phyloP scores from a whole-genome alignment of 1,284 basidiomycete genomes.

The Ganoderma lucidum region DNA sequence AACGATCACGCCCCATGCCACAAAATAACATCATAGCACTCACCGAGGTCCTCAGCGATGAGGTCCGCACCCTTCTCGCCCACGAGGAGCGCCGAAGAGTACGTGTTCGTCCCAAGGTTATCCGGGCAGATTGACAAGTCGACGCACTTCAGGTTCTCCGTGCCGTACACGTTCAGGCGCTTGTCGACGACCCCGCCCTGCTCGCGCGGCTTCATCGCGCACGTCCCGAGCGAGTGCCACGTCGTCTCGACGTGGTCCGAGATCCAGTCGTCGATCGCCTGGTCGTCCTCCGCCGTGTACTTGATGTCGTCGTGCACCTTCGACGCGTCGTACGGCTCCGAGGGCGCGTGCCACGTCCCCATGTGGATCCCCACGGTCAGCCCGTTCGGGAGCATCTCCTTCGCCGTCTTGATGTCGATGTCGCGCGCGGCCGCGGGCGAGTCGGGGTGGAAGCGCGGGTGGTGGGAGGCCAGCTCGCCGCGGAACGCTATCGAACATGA shows the following conservation, averaged over 20 bases:
- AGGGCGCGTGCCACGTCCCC: conserved; percentile 71
- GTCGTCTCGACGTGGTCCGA: conserved; percentile 77
- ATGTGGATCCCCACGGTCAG: conserved; percentile 78
- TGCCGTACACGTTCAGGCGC: conserved; percentile 77
- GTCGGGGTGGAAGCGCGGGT: conserved; percentile 76
- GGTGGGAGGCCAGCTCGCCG: conserved; percentile 74
- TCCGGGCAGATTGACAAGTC: conserved; percentile 78
- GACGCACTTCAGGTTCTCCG: conserved; percentile 72
- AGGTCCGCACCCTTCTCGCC: conserved; percentile 75
- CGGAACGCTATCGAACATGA: conserved; percentile 57
- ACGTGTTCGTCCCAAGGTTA: conserved; percentile 77
- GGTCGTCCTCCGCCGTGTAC: conserved; percentile 70
- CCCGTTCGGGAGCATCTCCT: conserved; percentile 64
- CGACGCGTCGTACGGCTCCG: conserved; percentile 59
- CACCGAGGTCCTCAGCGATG: conserved; percentile 71
- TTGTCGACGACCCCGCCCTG: conserved; percentile 82
- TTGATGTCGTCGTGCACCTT: conserved; percentile 72
- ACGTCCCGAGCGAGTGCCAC: conserved; percentile 72
- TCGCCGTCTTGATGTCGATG: conserved; percentile 75
- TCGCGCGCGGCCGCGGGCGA: conserved; percentile 66
- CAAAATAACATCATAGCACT: conserved; percentile 18
- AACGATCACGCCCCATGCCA: not conserved
- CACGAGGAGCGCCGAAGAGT: conserved; percentile 72
- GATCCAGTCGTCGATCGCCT: conserved; percentile 76
- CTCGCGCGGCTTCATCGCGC: conserved; percentile 78